phyloP scores from a whole-genome alignment of 805 yeast species.

The Lachancea nothofagi region DNA sequence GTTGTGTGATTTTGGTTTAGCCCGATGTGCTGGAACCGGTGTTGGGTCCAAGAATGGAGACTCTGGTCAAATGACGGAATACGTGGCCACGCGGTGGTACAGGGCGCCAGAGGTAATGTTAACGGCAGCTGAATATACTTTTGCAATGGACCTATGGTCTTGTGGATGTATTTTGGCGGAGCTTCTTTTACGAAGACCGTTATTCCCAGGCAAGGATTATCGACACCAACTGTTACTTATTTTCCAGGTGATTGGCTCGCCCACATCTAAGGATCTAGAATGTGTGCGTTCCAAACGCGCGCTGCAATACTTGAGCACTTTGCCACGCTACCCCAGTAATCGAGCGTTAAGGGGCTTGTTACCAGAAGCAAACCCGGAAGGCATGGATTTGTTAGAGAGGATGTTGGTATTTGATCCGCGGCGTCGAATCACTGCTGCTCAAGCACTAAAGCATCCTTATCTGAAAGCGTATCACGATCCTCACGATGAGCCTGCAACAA shows the following conservation, averaged over 20 bases:
- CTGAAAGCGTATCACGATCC: slow-evolving; percentile 88
- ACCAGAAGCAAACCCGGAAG: slow-evolving; percentile 55
- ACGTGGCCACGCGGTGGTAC: slow-evolving; percentile 97
- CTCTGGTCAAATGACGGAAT: slow-evolving; percentile 71
- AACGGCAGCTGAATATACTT: slow-evolving; percentile 86
- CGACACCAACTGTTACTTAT: slow-evolving; percentile 84
- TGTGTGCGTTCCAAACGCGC: slow-evolving; percentile 77
- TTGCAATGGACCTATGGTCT: slow-evolving; percentile 95
- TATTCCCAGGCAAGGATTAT: slow-evolving; percentile 92
- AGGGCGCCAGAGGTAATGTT: slow-evolving; percentile 97
- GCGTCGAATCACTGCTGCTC: slow-evolving; percentile 74
- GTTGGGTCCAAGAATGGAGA: slow-evolving; percentile 16
- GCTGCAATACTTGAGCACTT: slow-evolving; percentile 74
- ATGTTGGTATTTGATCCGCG: slow-evolving; percentile 79
- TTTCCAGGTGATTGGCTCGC: slow-evolving; percentile 83
- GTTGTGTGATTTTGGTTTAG: slow-evolving; percentile 91
- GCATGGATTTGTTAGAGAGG: slow-evolving; percentile 60
- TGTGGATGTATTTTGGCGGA: slow-evolving; percentile 96
- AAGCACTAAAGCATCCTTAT: slow-evolving; percentile 85
- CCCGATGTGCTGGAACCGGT: slow-evolving; percentile 39
- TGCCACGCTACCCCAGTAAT: slow-evolving; percentile 51
- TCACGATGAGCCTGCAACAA: slow-evolving; percentile 82
- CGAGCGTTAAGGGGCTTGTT: slow-evolving; percentile 26
- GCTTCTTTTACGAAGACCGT: slow-evolving; percentile 75
- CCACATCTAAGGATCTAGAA: slow-evolving; percentile 69